Base-by-base conservation (phyloP, 2,329 filamentous ascomycete species). In the Fusarium vanettenii region DNA sequence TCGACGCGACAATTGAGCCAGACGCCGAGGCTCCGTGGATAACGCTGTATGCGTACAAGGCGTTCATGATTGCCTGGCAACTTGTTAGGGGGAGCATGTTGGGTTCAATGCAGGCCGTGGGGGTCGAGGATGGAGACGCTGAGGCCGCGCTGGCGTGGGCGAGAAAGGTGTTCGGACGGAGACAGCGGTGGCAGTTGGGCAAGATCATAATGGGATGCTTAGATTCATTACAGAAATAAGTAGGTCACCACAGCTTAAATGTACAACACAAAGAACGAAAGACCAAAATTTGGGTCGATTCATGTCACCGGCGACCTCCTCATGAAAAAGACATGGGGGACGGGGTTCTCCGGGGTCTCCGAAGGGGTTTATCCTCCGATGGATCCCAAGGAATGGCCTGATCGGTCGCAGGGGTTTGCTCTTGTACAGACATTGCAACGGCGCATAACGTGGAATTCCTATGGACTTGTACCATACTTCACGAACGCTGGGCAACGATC, bases 11-110 rank as follows among this genome's bases (percentile, higher is more conserved):
- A 1, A 16, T 75, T 3, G 33, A 66, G 0, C 76, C 79, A 2
- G 74, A 76, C 5, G 64, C 74, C 1, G 83, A 85, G 67, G 81
- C 84, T 0, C 84, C 84, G 0, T 85, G 83, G 83, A 77, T 84
- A 11, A 76, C 80, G 1, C 45, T 85, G 5, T 85, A 84, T 64
- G 82, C 82, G 7, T 85, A 83, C 70, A 84, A 83, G 66, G 82
- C 82, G 0, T 84, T 85, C 66, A 70, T 85, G 60, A 84, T 85
- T 63, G 84, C 84, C 0, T 85, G 82, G 81, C 81, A 85, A 65
- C 78, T 84, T 9, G 68, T 84, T 2, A 66, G 76, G 27, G 80
- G 75, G 0, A 77, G 81, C 0, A 64, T 81, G 2, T 27, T 78
- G 9, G 82, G 79, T 9, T 80, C 82, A 8, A 84, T 85, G 67